phyloP scores from a whole-genome alignment of 192 early-diverging fungal species.

The Backusella psychrophila region DNA sequence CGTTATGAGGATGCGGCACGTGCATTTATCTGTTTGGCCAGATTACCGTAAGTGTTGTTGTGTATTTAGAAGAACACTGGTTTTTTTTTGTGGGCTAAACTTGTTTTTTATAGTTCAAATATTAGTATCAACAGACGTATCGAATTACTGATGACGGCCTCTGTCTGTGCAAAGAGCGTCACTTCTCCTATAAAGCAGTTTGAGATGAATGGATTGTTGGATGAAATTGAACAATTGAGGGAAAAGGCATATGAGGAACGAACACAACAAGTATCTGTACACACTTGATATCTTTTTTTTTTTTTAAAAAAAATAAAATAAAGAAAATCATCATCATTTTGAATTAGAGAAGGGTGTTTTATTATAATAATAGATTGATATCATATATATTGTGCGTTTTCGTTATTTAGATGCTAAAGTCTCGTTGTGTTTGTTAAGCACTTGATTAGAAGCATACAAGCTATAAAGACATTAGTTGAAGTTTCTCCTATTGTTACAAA shows the following conservation, averaged over 20 bases:
- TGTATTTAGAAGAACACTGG: too few relatives aligned
- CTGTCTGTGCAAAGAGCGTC: neutral
- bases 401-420: neutral
- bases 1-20: conserved; percentile 6
- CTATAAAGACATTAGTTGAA: neutral
- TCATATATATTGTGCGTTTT: too few relatives aligned
- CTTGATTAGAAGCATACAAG: neutral
- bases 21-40: neutral
- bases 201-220: neutral
- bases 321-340: neutral
- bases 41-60: neutral
- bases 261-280: neutral
- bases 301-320: neutral
- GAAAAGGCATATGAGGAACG: neutral
- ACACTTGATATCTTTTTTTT: neutral
- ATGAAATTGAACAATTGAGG: neutral
- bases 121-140: neutral
- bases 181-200: neutral
- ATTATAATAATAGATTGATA: too few relatives aligned
- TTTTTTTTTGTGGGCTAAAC: neutral
- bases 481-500: too few relatives aligned
- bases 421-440: neutral
- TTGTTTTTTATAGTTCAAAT: neutral
- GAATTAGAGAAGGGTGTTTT: too few relatives aligned
- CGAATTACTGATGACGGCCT: neutral